Conservation (phyloP, 2,329 filamentous ascomycete genomes). For the Tolypocladium album region DNA sequence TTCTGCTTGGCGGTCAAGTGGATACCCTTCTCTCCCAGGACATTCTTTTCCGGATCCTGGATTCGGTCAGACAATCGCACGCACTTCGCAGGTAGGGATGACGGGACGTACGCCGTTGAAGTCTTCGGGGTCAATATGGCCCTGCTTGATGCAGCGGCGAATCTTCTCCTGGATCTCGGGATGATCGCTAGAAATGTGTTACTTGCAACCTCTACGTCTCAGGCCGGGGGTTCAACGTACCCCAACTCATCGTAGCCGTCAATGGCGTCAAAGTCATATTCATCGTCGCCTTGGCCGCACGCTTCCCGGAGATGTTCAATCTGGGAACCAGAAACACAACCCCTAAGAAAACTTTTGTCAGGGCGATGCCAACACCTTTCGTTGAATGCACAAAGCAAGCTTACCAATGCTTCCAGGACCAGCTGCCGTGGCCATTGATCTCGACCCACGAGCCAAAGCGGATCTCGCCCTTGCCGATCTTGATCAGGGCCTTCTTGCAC, state of each 20-base stretch:
- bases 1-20: conserved; percentile 31
- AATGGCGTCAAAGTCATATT: conserved; percentile 53
- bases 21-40: conserved; percentile 55
- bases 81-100: background rate
- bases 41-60: conserved; percentile 67
- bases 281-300: conserved; percentile 33
- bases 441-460: conserved; percentile 67
- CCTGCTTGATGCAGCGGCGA: conserved; percentile 58
- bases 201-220: conserved; percentile 1
- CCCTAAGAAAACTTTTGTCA: conserved; percentile 43
- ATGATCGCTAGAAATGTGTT: conserved; percentile 25
- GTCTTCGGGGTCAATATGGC: conserved; percentile 74
- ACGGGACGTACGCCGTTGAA: conserved; percentile 70
- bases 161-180: conserved; percentile 64
- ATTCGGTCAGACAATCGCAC: background rate
- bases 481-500: conserved; percentile 60
- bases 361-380: background rate
- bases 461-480: conserved; percentile 70
- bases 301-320: conserved; percentile 53
- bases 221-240: conserved; percentile 21
- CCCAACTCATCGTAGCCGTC: conserved; percentile 72
- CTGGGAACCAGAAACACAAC: conserved; percentile 72
- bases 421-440: conserved; percentile 50
- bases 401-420: conserved; percentile 82
- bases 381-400: conserved; percentile 11